Conservation (phyloP, 1,284 basidiomycete genomes). For the Fomitopsis palustris region DNA sequence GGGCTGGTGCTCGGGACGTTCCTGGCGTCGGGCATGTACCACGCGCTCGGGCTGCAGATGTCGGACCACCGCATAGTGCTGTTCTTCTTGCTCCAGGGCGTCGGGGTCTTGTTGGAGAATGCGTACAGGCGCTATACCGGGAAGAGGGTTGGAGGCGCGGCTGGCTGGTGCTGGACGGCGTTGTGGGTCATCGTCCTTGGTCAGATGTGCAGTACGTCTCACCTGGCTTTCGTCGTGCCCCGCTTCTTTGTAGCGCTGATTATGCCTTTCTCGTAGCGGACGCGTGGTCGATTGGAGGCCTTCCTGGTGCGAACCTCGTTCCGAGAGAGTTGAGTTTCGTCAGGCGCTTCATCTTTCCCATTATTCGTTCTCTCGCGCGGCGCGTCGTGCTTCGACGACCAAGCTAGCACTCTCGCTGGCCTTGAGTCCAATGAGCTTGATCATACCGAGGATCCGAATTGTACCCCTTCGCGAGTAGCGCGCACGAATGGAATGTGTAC, state of each 20-base stretch:
- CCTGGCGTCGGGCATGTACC: conserved; percentile 67
- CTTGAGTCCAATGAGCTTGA: too few relatives aligned
- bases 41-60: conserved; percentile 60
- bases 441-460: too few relatives aligned
- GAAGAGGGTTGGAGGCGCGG: conserved; percentile 49
- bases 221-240: neutral
- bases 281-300: conserved; percentile 61
- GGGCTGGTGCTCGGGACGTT: conserved; percentile 70
- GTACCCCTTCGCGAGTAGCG: too few relatives aligned
- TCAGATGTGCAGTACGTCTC: conserved; percentile 54
- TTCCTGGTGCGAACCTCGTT: conserved; percentile 59
- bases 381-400: neutral
- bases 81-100: conserved; percentile 63
- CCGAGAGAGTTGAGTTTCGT: conserved; percentile 52
- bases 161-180: conserved; percentile 63
- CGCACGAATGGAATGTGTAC: too few relatives aligned
- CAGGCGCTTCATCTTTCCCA: conserved; percentile 11
- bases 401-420: too few relatives aligned
- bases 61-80: conserved; percentile 47
- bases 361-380: neutral
- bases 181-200: conserved; percentile 53
- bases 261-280: conserved; percentile 40
- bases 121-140: conserved; percentile 54
- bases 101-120: conserved; percentile 56
- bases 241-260: neutral